These are phyloP conservation scores for Coniochaeta ligniaria DNA, from an alignment of 2,329 filamentous ascomycete genomes.

Conservation along the genomic window DNA sequence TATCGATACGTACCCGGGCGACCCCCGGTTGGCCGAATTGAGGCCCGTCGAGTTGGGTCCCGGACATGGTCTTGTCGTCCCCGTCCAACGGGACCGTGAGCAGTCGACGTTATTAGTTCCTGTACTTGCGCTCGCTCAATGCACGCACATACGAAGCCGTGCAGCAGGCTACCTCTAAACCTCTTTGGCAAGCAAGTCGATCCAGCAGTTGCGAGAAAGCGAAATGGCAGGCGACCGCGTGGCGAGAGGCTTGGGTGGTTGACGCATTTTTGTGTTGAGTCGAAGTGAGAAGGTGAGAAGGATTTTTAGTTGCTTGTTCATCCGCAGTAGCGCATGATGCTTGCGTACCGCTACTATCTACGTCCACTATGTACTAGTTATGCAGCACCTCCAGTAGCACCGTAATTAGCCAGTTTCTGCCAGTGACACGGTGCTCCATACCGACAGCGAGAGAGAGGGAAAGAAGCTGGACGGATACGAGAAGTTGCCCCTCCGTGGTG, in stretches of 20 bases:
- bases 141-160: background rate
- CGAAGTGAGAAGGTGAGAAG: background rate
- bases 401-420: background rate
- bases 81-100: background rate
- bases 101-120: background rate
- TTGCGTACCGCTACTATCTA: background rate
- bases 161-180: background rate
- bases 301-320: background rate
- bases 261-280: background rate
- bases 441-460: background rate
- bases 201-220: background rate
- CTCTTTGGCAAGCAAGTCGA: background rate
- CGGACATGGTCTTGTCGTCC: background rate
- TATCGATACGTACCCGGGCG: background rate
- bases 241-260: no score
- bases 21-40: background rate
- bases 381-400: background rate
- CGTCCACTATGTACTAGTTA: background rate
- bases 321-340: background rate
- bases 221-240: no score
- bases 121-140: no score
- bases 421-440: conserved; percentile 1
- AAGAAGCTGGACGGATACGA: background rate
- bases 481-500: background rate
- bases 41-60: background rate